These are phyloP conservation scores for Paramecium sonneborni DNA, from an alignment of 73 alveolate genomes.

Conservation along the genomic window DNA sequence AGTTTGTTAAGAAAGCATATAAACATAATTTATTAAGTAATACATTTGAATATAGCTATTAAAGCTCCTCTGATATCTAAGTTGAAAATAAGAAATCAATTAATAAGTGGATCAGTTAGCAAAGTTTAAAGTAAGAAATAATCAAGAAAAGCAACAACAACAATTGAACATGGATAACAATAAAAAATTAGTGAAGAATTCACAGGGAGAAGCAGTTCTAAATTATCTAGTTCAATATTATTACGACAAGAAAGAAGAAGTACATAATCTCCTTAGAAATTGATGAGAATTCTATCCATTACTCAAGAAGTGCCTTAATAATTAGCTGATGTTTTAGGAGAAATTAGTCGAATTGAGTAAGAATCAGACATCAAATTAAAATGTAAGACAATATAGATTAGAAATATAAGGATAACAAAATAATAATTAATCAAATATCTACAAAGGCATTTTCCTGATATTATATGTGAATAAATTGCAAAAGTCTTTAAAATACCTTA, in stretches of 20 bases:
- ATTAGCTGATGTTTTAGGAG: constrained; percentile 1
- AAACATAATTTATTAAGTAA: neutral
- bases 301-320: neutral
- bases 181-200: neutral
- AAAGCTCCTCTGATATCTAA: neutral
- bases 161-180: neutral
- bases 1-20: neutral
- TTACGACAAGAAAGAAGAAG: neutral
- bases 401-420: constrained; percentile 6
- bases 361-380: neutral
- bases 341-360: neutral
- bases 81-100: neutral
- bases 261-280: neutral
- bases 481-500: constrained; percentile 6
- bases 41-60: neutral
- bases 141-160: neutral
- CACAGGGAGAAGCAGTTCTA: constrained; percentile 27
- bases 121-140: neutral
- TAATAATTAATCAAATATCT: neutral
- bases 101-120: neutral
- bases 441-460: neutral
- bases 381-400: constrained; percentile 7
- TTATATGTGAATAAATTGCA: neutral
- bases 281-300: neutral
- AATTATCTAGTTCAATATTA: neutral